These are phyloP conservation scores for Penicillium sclerotiorum DNA, from an alignment of 2,329 filamentous ascomycete genomes.

Conservation along the genomic window DNA sequence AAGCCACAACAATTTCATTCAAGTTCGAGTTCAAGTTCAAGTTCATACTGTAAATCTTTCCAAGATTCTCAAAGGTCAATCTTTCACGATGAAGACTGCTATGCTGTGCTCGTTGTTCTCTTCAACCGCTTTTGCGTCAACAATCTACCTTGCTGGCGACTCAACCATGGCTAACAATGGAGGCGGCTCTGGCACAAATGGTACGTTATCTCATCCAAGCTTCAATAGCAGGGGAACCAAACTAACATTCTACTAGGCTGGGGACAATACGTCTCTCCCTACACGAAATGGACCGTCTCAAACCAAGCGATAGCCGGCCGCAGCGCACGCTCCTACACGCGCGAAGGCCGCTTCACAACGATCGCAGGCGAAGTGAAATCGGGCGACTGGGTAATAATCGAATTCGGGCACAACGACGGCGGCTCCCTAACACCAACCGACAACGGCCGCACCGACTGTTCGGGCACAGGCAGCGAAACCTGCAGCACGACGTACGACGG, in stretches of 20 bases:
- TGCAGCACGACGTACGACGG: slow-evolving; percentile 58
- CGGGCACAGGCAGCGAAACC: slow-evolving; percentile 56
- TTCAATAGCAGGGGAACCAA: not conserved
- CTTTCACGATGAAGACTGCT: slow-evolving; percentile 26
- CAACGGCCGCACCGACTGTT: slow-evolving; percentile 64
- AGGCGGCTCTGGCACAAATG: slow-evolving; percentile 26
- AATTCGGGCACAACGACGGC: slow-evolving; percentile 74
- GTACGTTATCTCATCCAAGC: slow-evolving; percentile 16
- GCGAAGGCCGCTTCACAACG: slow-evolving; percentile 65
- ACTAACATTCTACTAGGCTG: slow-evolving; percentile 52
- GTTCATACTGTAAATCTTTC: too few relatives aligned
- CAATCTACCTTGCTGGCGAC: slow-evolving; percentile 37
- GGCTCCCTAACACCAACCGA: slow-evolving; percentile 58
- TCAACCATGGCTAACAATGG: slow-evolving; percentile 37
- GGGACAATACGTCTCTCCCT: slow-evolving; percentile 62
- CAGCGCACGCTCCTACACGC: slow-evolving; percentile 66
- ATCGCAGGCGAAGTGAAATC: slow-evolving; percentile 56
- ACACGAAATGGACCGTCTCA: slow-evolving; percentile 53
- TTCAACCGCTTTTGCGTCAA: slow-evolving; percentile 26
- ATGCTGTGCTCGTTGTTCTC: slow-evolving; percentile 23
- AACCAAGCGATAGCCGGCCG: slow-evolving; percentile 70
- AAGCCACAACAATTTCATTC: too few relatives aligned
- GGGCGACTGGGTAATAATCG: slow-evolving; percentile 69
- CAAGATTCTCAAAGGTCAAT: too few relatives aligned
- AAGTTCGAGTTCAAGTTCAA: too few relatives aligned